These are phyloP conservation scores for Asterochloris sp. DNA, from an alignment of 139 green algal species.

Conservation along the genomic window DNA sequence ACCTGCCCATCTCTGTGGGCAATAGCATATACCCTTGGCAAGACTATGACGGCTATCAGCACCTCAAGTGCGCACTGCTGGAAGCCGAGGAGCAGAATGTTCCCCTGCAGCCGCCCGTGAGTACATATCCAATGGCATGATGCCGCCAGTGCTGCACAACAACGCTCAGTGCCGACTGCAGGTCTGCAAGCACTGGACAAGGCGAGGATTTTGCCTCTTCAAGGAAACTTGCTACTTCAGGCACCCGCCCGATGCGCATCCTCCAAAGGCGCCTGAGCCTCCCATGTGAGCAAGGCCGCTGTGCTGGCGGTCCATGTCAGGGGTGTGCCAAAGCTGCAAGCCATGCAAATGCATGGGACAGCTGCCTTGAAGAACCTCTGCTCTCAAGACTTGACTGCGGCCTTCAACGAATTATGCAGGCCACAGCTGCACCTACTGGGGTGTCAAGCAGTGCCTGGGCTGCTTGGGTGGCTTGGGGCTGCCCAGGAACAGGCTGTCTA, in stretches of 20 bases:
- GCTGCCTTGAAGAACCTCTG: not conserved
- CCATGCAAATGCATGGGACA: not conserved
- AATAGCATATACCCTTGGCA: constrained; percentile 10
- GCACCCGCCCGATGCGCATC: constrained; percentile 22
- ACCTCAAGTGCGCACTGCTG: constrained; percentile 16
- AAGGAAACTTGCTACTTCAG: constrained; percentile 26
- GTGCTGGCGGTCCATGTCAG: not conserved
- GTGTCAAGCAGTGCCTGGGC: no score
- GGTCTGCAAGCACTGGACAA: constrained; percentile 43
- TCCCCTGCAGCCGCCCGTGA: not conserved
- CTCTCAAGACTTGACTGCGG: no score
- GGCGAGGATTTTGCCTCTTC: constrained; percentile 30
- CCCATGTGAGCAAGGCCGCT: not conserved
- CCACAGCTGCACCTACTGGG: no score
- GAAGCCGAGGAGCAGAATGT: not conserved
- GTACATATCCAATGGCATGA: not conserved
- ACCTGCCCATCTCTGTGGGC: constrained; percentile 2
- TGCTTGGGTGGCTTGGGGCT: no score
- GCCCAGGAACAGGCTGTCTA: no score
- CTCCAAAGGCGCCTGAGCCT: not conserved
- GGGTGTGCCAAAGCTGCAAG: no score
- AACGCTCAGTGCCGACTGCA: not conserved
- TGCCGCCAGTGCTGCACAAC: not conserved
- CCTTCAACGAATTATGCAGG: not conserved
- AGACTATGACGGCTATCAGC: constrained; percentile 11